phyloP scores from a whole-genome alignment of 805 yeast genomes.

The Lachancea thermotolerans region DNA sequence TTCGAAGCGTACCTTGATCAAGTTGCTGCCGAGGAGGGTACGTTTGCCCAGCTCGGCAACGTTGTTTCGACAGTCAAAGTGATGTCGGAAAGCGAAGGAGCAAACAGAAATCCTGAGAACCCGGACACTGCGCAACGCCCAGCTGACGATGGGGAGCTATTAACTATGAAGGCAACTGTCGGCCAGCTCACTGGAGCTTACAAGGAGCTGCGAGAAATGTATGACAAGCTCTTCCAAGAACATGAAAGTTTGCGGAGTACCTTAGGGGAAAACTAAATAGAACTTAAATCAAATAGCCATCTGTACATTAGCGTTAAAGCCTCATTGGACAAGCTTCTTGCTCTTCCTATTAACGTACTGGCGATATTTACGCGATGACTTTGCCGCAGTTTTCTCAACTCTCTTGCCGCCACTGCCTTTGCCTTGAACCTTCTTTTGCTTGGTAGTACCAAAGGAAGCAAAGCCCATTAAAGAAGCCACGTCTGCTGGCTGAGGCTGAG shows the following conservation, averaged over 20 bases:
- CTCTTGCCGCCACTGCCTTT: constrained; percentile 36
- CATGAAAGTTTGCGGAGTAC: constrained; percentile 35
- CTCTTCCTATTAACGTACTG: constrained; percentile 50
- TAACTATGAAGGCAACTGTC: constrained; percentile 40
- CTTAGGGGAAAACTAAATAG: background rate
- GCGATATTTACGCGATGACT: constrained; percentile 39
- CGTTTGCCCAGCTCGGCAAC: constrained; percentile 40
- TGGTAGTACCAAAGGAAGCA: constrained; percentile 47
- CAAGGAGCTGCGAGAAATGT: constrained; percentile 48
- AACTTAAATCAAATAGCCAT: background rate
- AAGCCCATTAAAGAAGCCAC: constrained; percentile 47
- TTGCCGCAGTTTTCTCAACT: constrained; percentile 31
- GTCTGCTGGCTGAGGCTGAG: background rate
- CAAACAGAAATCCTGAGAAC: too few relatives aligned
- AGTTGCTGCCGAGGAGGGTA: constrained; percentile 45
- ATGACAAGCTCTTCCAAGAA: constrained; percentile 50
- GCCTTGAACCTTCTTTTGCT: constrained; percentile 49
- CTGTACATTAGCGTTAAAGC: too few relatives aligned
- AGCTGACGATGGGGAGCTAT: constrained; percentile 27
- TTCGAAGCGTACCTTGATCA: constrained; percentile 44
- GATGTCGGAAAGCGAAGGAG: constrained; percentile 11
- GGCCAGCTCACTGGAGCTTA: constrained; percentile 51
- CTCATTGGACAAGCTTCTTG: constrained; percentile 7
- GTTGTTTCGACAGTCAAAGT: constrained; percentile 36
- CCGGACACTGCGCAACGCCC: background rate